Evolutionary conservation across 805 yeast genomes (phyloP), one percentile per base, ranked within the genome.

Genomic region (Candida ipomoeae): DNA sequence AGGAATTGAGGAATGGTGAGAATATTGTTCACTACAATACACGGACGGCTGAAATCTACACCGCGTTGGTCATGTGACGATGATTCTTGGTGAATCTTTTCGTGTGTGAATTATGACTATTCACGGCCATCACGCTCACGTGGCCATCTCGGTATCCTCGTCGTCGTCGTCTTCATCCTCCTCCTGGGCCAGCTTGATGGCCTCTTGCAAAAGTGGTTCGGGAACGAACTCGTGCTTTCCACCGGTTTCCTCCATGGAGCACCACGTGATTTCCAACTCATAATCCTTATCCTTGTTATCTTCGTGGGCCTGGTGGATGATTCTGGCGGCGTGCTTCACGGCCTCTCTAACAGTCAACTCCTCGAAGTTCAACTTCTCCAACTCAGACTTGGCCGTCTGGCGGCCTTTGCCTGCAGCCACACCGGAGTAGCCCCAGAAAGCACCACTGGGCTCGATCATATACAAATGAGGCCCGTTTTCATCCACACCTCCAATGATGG

Each of bases 391-490:
- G 45, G 99, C 99, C n/a, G 89, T 82, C 70, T 94, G 99, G 69
- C 98, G 83, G 44, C 99, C 99, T 68, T 92, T 94, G 56, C 99
- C 99, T 3, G 97, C 83, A 15, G 99, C 99, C 37, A 97, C 96
- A 54, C 97, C 99, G 49, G 81, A 78, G 71, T 94, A 94, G 46
- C 99, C 99, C 98, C 99, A 95, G 64, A 85, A 89, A 1, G 89
- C 77, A 55, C 99, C 99, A 67, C 95, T 87, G 60, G 99, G 99
- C 68, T 94, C 99, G 52, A 94, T 78, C 97, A 92, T 94, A 72
- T 86, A 92, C 61, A 94, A 79, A 67, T 92, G 97, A 18, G 95
- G 81, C 11, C 97, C 98, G 53, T 87, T 81, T 40, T 82, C 85
- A 66, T 92, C 98, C 44, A 88, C 82, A 57, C 99, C 99, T 47